These are phyloP conservation scores for Syzygium syzygioides DNA, from an alignment of 441 rosid genomes.

Conservation along the genomic window DNA sequence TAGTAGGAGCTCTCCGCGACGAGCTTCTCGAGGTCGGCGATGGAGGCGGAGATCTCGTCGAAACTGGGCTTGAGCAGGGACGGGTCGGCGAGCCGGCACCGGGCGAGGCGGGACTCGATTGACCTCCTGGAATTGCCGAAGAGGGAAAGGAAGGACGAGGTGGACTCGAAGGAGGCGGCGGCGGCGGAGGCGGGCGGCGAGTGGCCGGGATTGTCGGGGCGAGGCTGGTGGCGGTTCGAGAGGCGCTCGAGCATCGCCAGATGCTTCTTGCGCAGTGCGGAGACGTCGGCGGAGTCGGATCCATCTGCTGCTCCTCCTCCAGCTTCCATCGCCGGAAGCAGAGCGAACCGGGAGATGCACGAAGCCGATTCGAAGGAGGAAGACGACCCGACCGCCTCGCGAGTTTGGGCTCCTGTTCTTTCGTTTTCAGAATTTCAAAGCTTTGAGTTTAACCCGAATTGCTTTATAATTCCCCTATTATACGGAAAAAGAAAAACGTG, in stretches of 20 bases:
- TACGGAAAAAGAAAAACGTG: neutral
- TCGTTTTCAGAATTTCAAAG: neutral
- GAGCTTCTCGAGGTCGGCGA: constrained; percentile 62
- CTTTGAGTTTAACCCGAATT: neutral
- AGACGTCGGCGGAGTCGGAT: neutral
- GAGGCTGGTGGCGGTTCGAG: constrained; percentile 56
- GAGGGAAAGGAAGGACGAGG: constrained; percentile 47
- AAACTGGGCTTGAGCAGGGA: constrained; percentile 38
- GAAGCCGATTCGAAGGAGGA: neutral
- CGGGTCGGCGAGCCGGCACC: constrained; percentile 27
- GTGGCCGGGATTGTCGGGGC: constrained; percentile 20
- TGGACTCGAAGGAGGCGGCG: constrained; percentile 14
- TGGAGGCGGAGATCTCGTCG: constrained; percentile 44
- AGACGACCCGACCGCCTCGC: neutral
- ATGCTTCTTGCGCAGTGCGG: constrained; percentile 33
- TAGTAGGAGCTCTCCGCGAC: constrained; percentile 71
- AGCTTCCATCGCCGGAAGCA: neutral
- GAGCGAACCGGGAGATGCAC: neutral
- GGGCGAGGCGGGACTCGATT: constrained; percentile 47
- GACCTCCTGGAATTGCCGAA: constrained; percentile 48
- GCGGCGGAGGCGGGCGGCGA: constrained; percentile 26
- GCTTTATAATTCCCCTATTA: neutral
- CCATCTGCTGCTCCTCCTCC: constrained; percentile 8
- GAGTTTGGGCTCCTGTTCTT: neutral
- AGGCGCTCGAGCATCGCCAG: constrained; percentile 74